Conservation (phyloP, 306 rosid genomes). For the Mucuna pruriens region DNA sequence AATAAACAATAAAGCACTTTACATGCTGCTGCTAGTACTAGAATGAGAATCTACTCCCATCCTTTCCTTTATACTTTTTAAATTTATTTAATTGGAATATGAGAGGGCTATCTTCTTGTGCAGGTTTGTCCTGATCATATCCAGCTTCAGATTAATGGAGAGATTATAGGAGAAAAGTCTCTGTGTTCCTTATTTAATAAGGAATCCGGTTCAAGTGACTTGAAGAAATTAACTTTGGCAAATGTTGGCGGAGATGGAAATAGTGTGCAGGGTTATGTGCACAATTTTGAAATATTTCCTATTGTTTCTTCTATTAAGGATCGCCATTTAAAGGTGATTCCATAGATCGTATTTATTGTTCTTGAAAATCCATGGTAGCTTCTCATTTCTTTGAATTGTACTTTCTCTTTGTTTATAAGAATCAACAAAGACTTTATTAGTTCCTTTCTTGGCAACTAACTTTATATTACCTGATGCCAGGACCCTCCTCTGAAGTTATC, state of each 20-base stretch:
- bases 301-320: slow-evolving; percentile 54
- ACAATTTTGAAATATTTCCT: slow-evolving; percentile 61
- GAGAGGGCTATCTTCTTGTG: slow-evolving; percentile 34
- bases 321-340: slow-evolving; percentile 61
- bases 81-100: slow-evolving; percentile 22
- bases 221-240: slow-evolving; percentile 58
- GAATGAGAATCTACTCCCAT: background rate
- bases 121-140: slow-evolving; percentile 66
- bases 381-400: slow-evolving; percentile 2
- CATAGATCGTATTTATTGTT: slow-evolving; percentile 16
- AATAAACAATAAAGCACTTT: slow-evolving; percentile 11
- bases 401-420: slow-evolving; percentile 13
- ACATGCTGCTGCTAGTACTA: slow-evolving; percentile 15
- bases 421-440: slow-evolving; percentile 8
- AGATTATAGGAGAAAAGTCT: slow-evolving; percentile 57
- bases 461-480: slow-evolving; percentile 53
- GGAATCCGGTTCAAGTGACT: slow-evolving; percentile 45
- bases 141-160: slow-evolving; percentile 78
- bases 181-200: slow-evolving; percentile 44
- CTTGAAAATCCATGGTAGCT: slow-evolving; percentile 16
- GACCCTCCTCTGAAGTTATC: slow-evolving; percentile 80
- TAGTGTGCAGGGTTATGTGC: slow-evolving; percentile 65
- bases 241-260: slow-evolving; percentile 58
- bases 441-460: slow-evolving; percentile 33
- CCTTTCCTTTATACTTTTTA: background rate